Percentiles rank a stretch among this genome's conserved stretches.
These are phyloP conservation scores for Kodamaea restingae DNA, from an alignment of 805 yeast genomes.

Conservation along the genomic window DNA sequence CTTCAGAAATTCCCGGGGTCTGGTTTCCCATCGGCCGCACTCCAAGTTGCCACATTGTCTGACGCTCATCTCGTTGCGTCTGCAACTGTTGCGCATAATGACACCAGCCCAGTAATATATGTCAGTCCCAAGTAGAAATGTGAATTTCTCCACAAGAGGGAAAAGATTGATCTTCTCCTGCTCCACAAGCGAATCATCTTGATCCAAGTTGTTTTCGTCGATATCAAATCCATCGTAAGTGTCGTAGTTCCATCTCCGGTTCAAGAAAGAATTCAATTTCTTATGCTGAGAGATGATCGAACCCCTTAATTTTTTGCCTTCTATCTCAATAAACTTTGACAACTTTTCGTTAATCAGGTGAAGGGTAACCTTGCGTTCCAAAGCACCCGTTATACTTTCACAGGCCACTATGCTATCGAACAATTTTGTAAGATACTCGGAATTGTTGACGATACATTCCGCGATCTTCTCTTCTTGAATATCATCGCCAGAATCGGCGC, in stretches of 20 bases:
- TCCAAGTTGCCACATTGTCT: constrained; percentile 92
- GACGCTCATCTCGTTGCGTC: constrained; percentile 79
- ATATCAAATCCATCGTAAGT: constrained; percentile 38
- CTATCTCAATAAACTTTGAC: constrained; percentile 28
- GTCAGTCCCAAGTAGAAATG: constrained; percentile 67
- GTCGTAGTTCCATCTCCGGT: constrained; percentile 38
- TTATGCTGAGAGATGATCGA: constrained; percentile 32
- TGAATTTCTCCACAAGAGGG: constrained; percentile 89
- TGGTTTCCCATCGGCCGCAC: constrained; percentile 92
- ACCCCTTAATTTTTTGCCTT: constrained; percentile 27
- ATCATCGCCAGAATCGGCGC: constrained; percentile 12
- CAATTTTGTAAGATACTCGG: constrained; percentile 23
- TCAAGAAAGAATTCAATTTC: constrained; percentile 28
- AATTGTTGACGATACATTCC: constrained; percentile 7
- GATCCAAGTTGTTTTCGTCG: constrained; percentile 32
- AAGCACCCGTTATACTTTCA: constrained; percentile 29
- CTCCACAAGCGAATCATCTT: constrained; percentile 41
- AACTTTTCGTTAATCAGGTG: constrained; percentile 31
- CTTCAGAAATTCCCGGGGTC: constrained; percentile 89
- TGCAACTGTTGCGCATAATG: constrained; percentile 93
- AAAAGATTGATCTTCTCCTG: constrained; percentile 63
- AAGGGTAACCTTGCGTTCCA: constrained; percentile 33
- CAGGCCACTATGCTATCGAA: constrained; percentile 33
- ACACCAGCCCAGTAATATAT: constrained; percentile 96
- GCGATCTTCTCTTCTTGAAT: constrained; percentile 7